A percentile compares a stretch with the other conserved stretches of the same genome.
Conservation (phyloP, 306 rosid species). For the Medicago ruthenica region DNA sequence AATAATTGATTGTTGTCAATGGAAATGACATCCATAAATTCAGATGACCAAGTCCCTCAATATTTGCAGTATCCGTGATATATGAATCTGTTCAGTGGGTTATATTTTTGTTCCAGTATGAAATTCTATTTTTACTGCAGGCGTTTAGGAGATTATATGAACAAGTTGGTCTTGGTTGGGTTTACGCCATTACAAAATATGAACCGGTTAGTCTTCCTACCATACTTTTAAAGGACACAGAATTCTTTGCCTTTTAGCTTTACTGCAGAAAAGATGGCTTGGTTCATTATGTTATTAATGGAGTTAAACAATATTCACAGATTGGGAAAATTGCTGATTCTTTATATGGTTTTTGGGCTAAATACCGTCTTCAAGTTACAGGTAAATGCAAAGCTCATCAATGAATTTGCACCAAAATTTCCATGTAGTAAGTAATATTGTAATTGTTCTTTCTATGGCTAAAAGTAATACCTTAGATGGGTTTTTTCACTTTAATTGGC, state of each 20-base stretch:
- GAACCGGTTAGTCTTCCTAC: conserved; percentile 68
- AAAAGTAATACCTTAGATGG: not conserved
- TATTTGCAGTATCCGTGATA: not conserved
- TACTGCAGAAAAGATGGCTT: conserved; percentile 11
- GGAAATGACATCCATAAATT: not conserved
- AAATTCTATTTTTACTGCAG: conserved; percentile 50
- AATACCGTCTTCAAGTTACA: conserved; percentile 85
- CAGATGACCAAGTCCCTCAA: not conserved
- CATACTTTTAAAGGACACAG: conserved; percentile 8
- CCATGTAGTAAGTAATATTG: conserved; percentile 11
- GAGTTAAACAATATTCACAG: conserved; percentile 48
- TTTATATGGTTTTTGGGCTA: conserved; percentile 84
- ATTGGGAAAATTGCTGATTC: conserved; percentile 71
- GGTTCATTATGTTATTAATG: conserved; percentile 35
- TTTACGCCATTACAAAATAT: conserved; percentile 84
- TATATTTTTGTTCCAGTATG: not conserved
- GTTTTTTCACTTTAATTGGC: not conserved
- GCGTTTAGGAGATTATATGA: conserved; percentile 89
- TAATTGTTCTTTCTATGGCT: conserved; percentile 9
- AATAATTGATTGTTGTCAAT: not conserved
- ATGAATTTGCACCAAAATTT: conserved; percentile 20
- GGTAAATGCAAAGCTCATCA: conserved; percentile 46
- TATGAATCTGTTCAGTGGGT: conserved; percentile 11
- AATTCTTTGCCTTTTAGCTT: conserved; percentile 10
- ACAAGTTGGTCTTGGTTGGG: conserved; percentile 91